Percentiles rank a stretch among this genome's conserved stretches.
phyloP scores from a whole-genome alignment of 2,329 filamentous ascomycete genomes.

The Nectriaceae sp. region DNA sequence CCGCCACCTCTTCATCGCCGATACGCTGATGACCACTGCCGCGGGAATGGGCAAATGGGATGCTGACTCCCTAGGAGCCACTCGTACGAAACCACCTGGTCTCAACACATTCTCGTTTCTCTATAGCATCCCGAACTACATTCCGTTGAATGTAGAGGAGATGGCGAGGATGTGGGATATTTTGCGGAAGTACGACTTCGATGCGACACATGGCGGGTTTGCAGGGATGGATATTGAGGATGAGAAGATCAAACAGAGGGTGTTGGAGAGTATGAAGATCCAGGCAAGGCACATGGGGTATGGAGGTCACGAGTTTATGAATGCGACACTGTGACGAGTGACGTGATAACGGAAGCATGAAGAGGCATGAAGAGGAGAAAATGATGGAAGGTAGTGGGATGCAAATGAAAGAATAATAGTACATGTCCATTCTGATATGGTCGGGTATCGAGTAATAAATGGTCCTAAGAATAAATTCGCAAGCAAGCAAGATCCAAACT shows the following conservation, averaged over 20 bases:
- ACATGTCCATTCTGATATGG: conserved; percentile 19
- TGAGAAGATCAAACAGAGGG: conserved; percentile 59
- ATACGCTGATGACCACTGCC: conserved; percentile 74
- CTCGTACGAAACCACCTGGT: conserved; percentile 40
- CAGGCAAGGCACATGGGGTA: conserved; percentile 59
- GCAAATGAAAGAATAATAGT: conserved; percentile 2
- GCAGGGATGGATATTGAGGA: conserved; percentile 61
- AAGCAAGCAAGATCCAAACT: neutral
- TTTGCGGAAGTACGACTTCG: conserved; percentile 62
- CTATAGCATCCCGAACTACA: conserved; percentile 77
- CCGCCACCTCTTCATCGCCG: conserved; percentile 68
- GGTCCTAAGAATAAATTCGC: neutral
- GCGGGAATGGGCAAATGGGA: conserved; percentile 51
- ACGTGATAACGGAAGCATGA: neutral
- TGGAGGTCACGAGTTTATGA: conserved; percentile 41
- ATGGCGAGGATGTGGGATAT: conserved; percentile 71
- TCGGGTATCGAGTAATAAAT: conserved; percentile 15
- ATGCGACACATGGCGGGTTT: conserved; percentile 69
- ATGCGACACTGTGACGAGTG: conserved; percentile 18
- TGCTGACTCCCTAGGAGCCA: conserved; percentile 38
- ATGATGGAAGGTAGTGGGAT: conserved; percentile 1
- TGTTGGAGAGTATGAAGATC: conserved; percentile 77
- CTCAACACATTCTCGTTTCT: conserved; percentile 67
- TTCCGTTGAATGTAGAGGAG: conserved; percentile 66
- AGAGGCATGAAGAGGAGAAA: neutral